phyloP scores from a whole-genome alignment of 139 green algal species.

The Picochlorum sp. region DNA sequence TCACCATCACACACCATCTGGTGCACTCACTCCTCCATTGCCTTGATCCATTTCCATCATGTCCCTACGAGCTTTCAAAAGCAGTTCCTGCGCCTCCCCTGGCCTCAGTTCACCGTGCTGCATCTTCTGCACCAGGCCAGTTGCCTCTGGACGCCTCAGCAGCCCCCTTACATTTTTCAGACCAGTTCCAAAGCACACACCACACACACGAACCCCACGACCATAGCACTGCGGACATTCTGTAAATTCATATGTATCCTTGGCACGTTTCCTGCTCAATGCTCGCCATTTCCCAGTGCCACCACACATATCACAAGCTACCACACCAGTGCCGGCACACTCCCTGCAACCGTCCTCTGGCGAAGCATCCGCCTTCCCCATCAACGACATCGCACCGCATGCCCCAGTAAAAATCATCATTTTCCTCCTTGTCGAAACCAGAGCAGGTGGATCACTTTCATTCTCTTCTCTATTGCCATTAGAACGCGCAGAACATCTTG shows the following conservation, averaged over 20 bases:
- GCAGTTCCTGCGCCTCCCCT: constrained; percentile 18
- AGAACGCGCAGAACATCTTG: too few relatives aligned
- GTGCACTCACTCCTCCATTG: background rate
- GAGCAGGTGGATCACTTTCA: background rate
- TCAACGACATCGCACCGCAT: background rate
- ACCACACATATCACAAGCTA: constrained; percentile 94
- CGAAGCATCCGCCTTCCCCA: background rate
- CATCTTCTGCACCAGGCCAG: constrained; percentile 86
- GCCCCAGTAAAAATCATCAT: background rate
- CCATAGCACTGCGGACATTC: constrained; percentile 98
- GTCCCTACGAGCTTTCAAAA: constrained; percentile 1
- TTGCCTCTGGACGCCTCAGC: constrained; percentile 81
- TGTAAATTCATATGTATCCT: constrained; percentile 95
- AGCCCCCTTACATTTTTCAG: constrained; percentile 83
- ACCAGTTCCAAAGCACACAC: constrained; percentile 92
- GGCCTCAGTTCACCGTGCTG: constrained; percentile 74
- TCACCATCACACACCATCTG: too few relatives aligned
- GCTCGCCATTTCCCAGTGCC: constrained; percentile 96
- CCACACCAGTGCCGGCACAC: constrained; percentile 65
- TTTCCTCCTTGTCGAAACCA: background rate
- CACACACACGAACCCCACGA: constrained; percentile 77
- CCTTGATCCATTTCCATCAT: background rate
- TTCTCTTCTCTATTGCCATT: too few relatives aligned
- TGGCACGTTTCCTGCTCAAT: constrained; percentile 62
- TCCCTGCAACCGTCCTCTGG: constrained; percentile 44